Conservation (phyloP, 495 filamentous ascomycete genomes). For the Neurospora sp. region DNA sequence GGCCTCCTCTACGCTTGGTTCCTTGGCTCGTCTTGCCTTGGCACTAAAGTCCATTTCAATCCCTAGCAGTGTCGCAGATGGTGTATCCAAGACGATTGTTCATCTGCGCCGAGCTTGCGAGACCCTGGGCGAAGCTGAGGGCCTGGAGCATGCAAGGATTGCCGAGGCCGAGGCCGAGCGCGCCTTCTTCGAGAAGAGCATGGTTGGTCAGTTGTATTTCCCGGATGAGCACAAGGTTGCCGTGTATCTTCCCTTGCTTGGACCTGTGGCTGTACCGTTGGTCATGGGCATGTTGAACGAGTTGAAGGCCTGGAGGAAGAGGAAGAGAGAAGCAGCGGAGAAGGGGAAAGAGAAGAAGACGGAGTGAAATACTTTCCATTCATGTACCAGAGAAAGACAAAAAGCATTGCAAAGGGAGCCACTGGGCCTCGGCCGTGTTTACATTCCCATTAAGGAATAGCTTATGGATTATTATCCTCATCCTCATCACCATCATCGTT, state of each 20-base stretch:
- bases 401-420: neutral
- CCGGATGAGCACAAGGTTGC: slow-evolving; percentile 99
- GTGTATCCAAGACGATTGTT: slow-evolving; percentile 66
- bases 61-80: slow-evolving; percentile 72
- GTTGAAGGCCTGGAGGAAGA: slow-evolving; percentile 45
- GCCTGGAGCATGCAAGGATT: slow-evolving; percentile 65
- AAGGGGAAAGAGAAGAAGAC: slow-evolving; percentile 20
- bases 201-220: slow-evolving; percentile 97
- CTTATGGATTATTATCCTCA: neutral
- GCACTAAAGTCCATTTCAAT: slow-evolving; percentile 87
- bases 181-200: slow-evolving; percentile 97
- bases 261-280: slow-evolving; percentile 85
- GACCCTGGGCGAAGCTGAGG: slow-evolving; percentile 49
- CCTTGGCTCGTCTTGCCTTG: slow-evolving; percentile 72
- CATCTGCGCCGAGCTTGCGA: slow-evolving; percentile 70
- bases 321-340: slow-evolving; percentile 27
- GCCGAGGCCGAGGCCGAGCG: slow-evolving; percentile 85
- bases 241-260: slow-evolving; percentile 84
- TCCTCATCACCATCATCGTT: neutral
- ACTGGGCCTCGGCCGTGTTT: neutral
- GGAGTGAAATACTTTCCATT: slow-evolving; percentile 1
- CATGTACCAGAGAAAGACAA: neutral
- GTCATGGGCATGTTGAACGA: slow-evolving; percentile 77
- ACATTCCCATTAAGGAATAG: neutral
- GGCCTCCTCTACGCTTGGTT: slow-evolving; percentile 89